Percentiles rank a stretch among this genome's conserved stretches.
phyloP scores from a whole-genome alignment of 2,329 filamentous ascomycete genomes.

The Incumbomyces lentus region DNA sequence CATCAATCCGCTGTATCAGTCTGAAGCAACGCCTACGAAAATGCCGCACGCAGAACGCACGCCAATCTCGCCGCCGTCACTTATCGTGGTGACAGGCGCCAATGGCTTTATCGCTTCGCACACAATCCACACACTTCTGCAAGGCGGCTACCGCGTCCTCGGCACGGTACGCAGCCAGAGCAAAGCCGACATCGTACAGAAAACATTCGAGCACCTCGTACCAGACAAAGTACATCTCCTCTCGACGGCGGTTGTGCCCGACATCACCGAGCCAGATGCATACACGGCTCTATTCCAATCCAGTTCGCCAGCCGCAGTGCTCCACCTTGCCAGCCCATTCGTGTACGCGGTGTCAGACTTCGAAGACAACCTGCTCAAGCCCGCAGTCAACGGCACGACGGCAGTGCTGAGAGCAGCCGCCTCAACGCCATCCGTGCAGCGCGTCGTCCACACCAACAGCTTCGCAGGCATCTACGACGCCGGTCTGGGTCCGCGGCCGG shows the following conservation, averaged over 20 bases:
- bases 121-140: slow-evolving; percentile 29
- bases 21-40: too few species aligned
- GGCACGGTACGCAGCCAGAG: slow-evolving; percentile 28
- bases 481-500: slow-evolving; percentile 14
- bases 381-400: slow-evolving; percentile 23
- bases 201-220: neutral
- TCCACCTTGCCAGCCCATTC: slow-evolving; percentile 25
- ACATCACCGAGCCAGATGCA: slow-evolving; percentile 20
- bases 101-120: slow-evolving; percentile 32
- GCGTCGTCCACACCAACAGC: slow-evolving; percentile 23
- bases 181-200: slow-evolving; percentile 6
- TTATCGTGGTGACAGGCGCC: slow-evolving; percentile 30
- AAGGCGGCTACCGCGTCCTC: slow-evolving; percentile 30
- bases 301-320: neutral
- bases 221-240: neutral
- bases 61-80: neutral
- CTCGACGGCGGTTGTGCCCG: slow-evolving; percentile 20
- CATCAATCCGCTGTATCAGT: too few species aligned
- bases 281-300: neutral
- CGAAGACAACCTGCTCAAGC: slow-evolving; percentile 24
- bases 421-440: slow-evolving; percentile 12
- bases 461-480: slow-evolving; percentile 22
- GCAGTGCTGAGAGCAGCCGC: slow-evolving; percentile 22
- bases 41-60: neutral
- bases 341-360: slow-evolving; percentile 23